Conservation (phyloP, 73 alveolate species). For the Blepharisma japonicum region DNA sequence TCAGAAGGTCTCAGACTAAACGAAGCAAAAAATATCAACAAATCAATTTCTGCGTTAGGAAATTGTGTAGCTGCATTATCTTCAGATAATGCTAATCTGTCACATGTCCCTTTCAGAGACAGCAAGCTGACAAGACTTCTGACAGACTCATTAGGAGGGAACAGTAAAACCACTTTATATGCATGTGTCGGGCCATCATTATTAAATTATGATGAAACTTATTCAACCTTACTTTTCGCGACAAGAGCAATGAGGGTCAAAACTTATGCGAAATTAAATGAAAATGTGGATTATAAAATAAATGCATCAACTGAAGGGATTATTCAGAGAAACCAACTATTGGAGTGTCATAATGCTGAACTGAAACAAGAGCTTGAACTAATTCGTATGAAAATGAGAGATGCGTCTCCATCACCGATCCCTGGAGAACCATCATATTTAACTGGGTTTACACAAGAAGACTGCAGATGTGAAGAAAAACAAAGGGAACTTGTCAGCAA, state of each 20-base stretch:
- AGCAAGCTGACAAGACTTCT: conserved; percentile 91
- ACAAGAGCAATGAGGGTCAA: conserved; percentile 87
- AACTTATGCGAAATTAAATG: conserved; percentile 76
- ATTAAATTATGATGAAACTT: conserved; percentile 87
- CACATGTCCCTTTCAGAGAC: conserved; percentile 94
- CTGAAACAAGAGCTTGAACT: conserved; percentile 17
- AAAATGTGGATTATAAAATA: conserved; percentile 68
- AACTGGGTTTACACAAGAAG: not conserved
- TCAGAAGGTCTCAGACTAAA: conserved; percentile 93
- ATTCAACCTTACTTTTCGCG: conserved; percentile 88
- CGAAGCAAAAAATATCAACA: conserved; percentile 97
- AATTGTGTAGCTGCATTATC: conserved; percentile 94
- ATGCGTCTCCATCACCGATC: conserved; percentile 1
- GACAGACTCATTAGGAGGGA: conserved; percentile 95
- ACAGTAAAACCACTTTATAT: conserved; percentile 82
- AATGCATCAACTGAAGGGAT: conserved; percentile 12
- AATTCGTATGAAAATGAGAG: not conserved
- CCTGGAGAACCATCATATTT: conserved; percentile 10
- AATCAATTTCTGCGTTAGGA: conserved; percentile 95
- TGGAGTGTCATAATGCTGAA: not conserved
- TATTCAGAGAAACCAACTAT: not conserved
- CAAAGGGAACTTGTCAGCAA: conserved; percentile 24
- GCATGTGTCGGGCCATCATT: conserved; percentile 89
- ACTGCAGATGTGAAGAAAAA: conserved; percentile 29
- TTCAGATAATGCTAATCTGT: conserved; percentile 61